phyloP scores from a whole-genome alignment of 306 rosid species.

The Trifolium subterraneum region DNA sequence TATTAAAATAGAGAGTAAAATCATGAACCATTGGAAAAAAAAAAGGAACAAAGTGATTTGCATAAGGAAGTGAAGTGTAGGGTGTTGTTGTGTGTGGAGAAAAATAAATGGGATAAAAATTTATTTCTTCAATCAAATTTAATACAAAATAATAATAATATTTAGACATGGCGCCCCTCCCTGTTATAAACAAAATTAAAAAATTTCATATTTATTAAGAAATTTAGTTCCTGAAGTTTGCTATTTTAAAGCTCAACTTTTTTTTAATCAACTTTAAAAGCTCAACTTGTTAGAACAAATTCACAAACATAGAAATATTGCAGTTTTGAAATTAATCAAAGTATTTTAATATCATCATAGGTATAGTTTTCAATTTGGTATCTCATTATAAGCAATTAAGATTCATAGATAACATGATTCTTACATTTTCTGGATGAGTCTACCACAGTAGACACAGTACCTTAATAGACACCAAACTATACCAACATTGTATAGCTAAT shows the following conservation, averaged over 20 bases:
- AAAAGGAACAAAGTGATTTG: too few species aligned
- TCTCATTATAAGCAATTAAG: slow-evolving; percentile 23
- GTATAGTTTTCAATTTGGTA: neutral
- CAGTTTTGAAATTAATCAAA: neutral
- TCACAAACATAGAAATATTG: neutral
- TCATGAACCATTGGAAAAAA: too few species aligned
- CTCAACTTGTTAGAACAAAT: neutral
- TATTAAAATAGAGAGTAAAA: too few species aligned
- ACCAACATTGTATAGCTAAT: slow-evolving; percentile 20
- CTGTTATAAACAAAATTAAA: too few species aligned
- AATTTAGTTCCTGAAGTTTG: neutral
- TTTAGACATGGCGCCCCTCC: neutral
- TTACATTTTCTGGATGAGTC: slow-evolving; percentile 22
- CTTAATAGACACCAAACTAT: slow-evolving; percentile 23
- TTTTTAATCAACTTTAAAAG: neutral
- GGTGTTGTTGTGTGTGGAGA: neutral
- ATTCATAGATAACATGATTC: slow-evolving; percentile 26
- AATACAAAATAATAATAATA: neutral
- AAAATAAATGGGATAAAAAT: neutral
- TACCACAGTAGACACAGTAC: slow-evolving; percentile 15
- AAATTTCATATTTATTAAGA: neutral
- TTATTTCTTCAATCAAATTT: neutral
- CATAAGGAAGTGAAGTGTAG: neutral
- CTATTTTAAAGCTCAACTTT: neutral
- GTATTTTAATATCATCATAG: neutral